These are phyloP conservation scores for Knufia petricola DNA, from an alignment of 2,329 filamentous ascomycete genomes.

Conservation along the genomic window DNA sequence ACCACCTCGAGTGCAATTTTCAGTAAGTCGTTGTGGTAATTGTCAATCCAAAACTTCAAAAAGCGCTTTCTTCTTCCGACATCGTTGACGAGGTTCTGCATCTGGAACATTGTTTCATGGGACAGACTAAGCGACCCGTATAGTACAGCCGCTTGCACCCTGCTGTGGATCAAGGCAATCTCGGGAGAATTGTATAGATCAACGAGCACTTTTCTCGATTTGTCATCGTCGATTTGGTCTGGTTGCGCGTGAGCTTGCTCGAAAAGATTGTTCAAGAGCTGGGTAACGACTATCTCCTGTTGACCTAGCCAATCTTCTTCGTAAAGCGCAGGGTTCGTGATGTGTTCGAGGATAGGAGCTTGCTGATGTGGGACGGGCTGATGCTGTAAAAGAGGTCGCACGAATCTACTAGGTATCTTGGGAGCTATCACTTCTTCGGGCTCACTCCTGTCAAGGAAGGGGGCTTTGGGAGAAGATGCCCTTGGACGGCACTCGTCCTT, in stretches of 20 bases:
- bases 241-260: constrained; percentile 7
- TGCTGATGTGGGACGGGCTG: constrained; percentile 31
- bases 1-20: constrained; percentile 49
- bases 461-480: constrained; percentile 20
- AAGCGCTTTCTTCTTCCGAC: constrained; percentile 50
- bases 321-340: constrained; percentile 49
- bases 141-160: constrained; percentile 48
- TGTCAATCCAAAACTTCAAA: constrained; percentile 48
- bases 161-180: constrained; percentile 45
- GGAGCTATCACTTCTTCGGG: background rate
- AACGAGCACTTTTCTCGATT: constrained; percentile 41
- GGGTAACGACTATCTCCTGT: constrained; percentile 52
- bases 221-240: constrained; percentile 28
- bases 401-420: constrained; percentile 16
- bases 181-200: constrained; percentile 44
- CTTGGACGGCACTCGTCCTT: background rate
- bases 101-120: constrained; percentile 38
- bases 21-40: constrained; percentile 45
- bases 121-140: constrained; percentile 50
- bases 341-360: constrained; percentile 45
- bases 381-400: constrained; percentile 14
- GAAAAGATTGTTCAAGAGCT: constrained; percentile 50
- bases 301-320: constrained; percentile 55
- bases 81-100: constrained; percentile 43
- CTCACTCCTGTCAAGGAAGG: background rate